A percentile compares a stretch with the other conserved stretches of the same genome.
Evolutionary conservation across 2,329 filamentous ascomycete species (phyloP).

Genomic region (Penicillium sp.): DNA sequence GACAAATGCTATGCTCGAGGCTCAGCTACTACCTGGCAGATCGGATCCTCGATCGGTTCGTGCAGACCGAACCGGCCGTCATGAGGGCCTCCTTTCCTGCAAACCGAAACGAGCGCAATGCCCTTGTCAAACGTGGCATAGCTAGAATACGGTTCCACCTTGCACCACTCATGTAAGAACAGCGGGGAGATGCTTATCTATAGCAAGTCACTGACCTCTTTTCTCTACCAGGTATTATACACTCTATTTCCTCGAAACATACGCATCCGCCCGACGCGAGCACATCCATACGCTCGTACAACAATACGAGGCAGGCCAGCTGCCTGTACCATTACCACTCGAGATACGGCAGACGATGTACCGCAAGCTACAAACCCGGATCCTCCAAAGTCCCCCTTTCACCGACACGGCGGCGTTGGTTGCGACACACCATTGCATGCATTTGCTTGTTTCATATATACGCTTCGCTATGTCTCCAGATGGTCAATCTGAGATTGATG

Average conservation of each 20-base stretch:
- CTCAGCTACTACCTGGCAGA: conserved; percentile 44
- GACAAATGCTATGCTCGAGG: conserved; percentile 40
- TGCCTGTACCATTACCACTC: conserved; percentile 38
- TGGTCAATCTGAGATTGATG: conserved; percentile 26
- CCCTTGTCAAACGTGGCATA: conserved; percentile 34
- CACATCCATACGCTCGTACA: conserved; percentile 38
- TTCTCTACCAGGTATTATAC: conserved; percentile 37
- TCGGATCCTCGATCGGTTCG: conserved; percentile 41
- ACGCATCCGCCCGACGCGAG: conserved; percentile 37
- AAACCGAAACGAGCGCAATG: conserved; percentile 33
- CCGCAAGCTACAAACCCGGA: conserved; percentile 36
- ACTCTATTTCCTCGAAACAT: conserved; percentile 43
- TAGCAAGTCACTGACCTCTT: not conserved
- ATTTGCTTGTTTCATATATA: conserved; percentile 40
- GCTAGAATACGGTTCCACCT: conserved; percentile 40
- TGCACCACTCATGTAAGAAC: conserved; percentile 41
- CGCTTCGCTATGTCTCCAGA: conserved; percentile 38
- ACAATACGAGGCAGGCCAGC: conserved; percentile 39
- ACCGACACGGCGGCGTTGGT: conserved; percentile 40
- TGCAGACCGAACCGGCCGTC: conserved; percentile 30
- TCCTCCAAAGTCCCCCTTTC: conserved; percentile 42
- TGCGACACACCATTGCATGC: conserved; percentile 44
- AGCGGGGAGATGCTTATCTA: not conserved
- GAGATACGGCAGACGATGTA: conserved; percentile 37
- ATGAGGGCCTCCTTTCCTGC: conserved; percentile 34